A percentile compares a stretch with the other conserved stretches of the same genome.
These are phyloP conservation scores for Didymella segeticola DNA, from an alignment of 2,329 filamentous ascomycete species.

Conservation along the genomic window DNA sequence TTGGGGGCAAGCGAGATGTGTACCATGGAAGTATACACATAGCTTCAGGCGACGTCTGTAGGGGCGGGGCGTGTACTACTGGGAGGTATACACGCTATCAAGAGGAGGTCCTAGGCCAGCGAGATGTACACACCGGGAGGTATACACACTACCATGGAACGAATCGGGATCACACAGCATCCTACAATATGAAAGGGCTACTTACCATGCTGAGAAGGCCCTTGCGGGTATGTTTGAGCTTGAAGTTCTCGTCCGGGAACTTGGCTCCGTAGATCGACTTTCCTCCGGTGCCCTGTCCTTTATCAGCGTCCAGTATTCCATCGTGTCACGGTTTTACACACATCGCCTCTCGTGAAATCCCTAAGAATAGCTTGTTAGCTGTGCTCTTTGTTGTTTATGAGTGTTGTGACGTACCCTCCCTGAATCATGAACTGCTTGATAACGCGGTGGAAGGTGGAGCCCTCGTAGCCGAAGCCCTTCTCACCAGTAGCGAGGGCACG, in stretches of 20 bases:
- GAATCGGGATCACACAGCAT: no score
- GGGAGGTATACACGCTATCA: no score
- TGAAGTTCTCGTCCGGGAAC: slow-evolving; percentile 93
- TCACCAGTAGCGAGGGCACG: slow-evolving; percentile 81
- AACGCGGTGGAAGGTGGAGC: slow-evolving; percentile 85
- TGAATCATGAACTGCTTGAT: slow-evolving; percentile 94
- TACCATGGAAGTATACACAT: no score
- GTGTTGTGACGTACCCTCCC: slow-evolving; percentile 64
- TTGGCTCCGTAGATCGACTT: slow-evolving; percentile 88
- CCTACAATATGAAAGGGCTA: no score
- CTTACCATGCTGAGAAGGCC: slow-evolving; percentile 75
- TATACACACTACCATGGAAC: no score
- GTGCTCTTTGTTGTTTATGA: no score
- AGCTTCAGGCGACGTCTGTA: no score
- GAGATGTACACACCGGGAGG: no score
- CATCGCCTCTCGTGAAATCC: slow-evolving; percentile 81
- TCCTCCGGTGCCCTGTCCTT: slow-evolving; percentile 71
- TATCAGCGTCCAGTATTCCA: not conserved
- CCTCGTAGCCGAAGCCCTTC: slow-evolving; percentile 85
- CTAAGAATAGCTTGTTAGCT: no score
- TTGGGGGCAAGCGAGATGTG: no score
- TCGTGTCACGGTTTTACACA: not conserved
- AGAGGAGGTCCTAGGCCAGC: no score
- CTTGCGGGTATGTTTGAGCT: slow-evolving; percentile 88
- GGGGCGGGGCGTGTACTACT: no score